These are phyloP conservation scores for Paramecium primaurelia DNA, from an alignment of 73 alveolate species.

Conservation along the genomic window DNA sequence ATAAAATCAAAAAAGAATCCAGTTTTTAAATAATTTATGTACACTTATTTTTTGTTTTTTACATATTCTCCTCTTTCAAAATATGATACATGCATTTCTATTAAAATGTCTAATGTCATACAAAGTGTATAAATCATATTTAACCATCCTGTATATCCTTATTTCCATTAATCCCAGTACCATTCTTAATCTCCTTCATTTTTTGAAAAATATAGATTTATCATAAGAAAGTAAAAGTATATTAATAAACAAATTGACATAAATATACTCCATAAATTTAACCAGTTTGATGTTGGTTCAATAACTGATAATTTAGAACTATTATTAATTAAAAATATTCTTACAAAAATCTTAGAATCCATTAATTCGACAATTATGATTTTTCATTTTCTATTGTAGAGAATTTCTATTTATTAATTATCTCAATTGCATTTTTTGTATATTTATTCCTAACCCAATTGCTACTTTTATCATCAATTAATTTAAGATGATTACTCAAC, in stretches of 20 bases:
- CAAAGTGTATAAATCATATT: neutral
- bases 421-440: neutral
- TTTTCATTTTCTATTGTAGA: neutral
- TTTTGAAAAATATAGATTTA: conserved; percentile 14
- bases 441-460: neutral
- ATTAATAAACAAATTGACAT: neutral
- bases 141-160: neutral
- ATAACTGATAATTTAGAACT: neutral
- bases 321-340: neutral
- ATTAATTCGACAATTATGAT: neutral
- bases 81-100: conserved; percentile 35
- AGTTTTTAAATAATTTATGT: neutral
- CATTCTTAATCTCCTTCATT: conserved; percentile 28
- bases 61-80: conserved; percentile 38
- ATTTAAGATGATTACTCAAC: neutral
- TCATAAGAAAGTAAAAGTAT: neutral
- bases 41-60: neutral
- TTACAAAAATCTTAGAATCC: neutral
- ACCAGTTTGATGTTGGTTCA: conserved; percentile 24
- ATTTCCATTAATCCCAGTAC: conserved; percentile 45
- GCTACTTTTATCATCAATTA: neutral
- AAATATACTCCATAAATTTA: neutral
- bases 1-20: conserved; percentile 25
- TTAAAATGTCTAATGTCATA: neutral
- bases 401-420: neutral